Evolutionary conservation across 2,329 filamentous ascomycete species (phyloP).

Genomic region (Ciborinia camelliae): DNA sequence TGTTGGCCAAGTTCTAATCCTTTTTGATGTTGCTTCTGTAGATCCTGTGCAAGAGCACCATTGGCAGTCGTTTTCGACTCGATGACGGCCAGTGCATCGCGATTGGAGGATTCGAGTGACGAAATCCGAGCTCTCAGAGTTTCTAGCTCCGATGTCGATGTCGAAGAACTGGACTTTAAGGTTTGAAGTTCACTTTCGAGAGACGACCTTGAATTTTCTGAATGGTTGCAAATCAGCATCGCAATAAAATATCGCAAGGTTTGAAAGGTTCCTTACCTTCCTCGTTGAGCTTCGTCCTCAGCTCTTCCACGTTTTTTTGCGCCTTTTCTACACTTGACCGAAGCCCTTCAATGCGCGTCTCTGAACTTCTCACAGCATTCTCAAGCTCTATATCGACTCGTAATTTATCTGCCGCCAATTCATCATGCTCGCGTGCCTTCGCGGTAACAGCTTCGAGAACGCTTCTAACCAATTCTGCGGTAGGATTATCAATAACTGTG

Average conservation of each 20-base stretch:
- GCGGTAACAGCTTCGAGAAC: constrained; percentile 71
- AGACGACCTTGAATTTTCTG: constrained; percentile 72
- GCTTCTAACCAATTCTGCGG: constrained; percentile 70
- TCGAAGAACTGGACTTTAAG: constrained; percentile 70
- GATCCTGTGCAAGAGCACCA: constrained; percentile 78
- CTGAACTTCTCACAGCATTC: constrained; percentile 77
- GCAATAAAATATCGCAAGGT: neutral
- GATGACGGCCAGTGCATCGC: constrained; percentile 82
- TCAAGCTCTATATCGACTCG: constrained; percentile 90
- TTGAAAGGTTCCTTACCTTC: constrained; percentile 58
- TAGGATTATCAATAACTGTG: constrained; percentile 63
- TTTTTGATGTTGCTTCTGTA: constrained; percentile 85
- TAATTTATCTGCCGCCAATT: constrained; percentile 81
- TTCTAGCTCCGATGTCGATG: constrained; percentile 71
- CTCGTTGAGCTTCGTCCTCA: constrained; percentile 75
- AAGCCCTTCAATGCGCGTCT: constrained; percentile 76
- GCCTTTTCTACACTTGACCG: constrained; percentile 80
- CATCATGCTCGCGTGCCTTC: constrained; percentile 80
- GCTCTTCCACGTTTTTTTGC: constrained; percentile 76
- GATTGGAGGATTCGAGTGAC: constrained; percentile 85
- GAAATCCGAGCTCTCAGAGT: constrained; percentile 77
- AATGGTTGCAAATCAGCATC: constrained; percentile 9
- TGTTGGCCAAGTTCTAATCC: constrained; percentile 80
- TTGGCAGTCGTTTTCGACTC: constrained; percentile 87
- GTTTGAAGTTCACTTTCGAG: constrained; percentile 79